Percentiles rank a stretch among this genome's conserved stretches.
phyloP scores from a whole-genome alignment of 768 basidiomycete species.

The Hemileccinum rubropunctum region DNA sequence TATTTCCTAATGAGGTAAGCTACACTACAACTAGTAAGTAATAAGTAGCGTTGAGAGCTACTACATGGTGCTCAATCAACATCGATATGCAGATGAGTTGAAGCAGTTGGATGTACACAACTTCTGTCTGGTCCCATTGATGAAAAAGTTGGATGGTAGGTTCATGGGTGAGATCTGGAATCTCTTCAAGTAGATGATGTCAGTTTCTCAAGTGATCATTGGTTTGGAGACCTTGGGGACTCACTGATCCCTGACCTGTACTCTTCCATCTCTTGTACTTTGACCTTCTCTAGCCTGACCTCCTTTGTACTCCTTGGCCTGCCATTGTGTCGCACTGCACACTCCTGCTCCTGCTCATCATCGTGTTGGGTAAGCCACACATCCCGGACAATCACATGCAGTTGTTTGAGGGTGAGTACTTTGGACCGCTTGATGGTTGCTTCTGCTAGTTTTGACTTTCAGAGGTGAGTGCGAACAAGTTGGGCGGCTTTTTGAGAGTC shows the following conservation, averaged over 20 bases:
- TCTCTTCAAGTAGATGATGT: slow-evolving; percentile 44
- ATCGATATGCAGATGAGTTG: slow-evolving; percentile 76
- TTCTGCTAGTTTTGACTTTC: slow-evolving; percentile 65
- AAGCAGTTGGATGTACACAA: slow-evolving; percentile 65
- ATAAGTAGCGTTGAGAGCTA: too few relatives aligned
- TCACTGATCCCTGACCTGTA: slow-evolving; percentile 82
- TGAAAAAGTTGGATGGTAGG: slow-evolving; percentile 69
- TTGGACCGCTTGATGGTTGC: slow-evolving; percentile 53
- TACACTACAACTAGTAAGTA: too few relatives aligned
- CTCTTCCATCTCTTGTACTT: slow-evolving; percentile 61
- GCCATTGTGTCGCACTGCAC: slow-evolving; percentile 61
- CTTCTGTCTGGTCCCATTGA: slow-evolving; percentile 75
- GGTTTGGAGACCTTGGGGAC: slow-evolving; percentile 18
- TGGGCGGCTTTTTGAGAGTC: slow-evolving; percentile 82
- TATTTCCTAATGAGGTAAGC: too few relatives aligned
- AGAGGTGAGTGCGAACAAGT: slow-evolving; percentile 59
- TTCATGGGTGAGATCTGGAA: slow-evolving; percentile 75
- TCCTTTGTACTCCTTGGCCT: slow-evolving; percentile 72
- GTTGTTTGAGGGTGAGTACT: slow-evolving; percentile 56
- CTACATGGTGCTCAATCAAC: too few relatives aligned
- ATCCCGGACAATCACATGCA: slow-evolving; percentile 63
- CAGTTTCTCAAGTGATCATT: background rate
- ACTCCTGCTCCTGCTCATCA: slow-evolving; percentile 59
- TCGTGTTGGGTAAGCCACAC: slow-evolving; percentile 77
- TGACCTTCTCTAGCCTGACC: slow-evolving; percentile 64